Evolutionary conservation across 352 stramenopile species (phyloP).

Genomic region (Globisporangium iwayamae): DNA sequence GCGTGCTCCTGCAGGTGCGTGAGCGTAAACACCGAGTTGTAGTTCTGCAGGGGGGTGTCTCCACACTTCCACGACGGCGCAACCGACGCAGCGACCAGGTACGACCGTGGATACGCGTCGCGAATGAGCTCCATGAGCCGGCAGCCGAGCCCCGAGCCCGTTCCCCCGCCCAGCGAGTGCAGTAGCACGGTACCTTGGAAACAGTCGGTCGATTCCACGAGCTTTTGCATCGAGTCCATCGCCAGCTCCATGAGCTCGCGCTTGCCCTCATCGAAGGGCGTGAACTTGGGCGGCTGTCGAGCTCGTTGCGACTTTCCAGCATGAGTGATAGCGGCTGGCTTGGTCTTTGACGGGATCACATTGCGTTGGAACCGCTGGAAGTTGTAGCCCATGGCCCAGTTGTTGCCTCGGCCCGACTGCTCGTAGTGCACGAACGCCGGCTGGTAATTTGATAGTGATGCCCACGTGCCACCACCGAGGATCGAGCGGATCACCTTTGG

Average conservation of each 20-base stretch:
- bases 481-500: slow-evolving; percentile 64
- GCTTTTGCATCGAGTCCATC: slow-evolving; percentile 71
- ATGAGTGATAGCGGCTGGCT: neutral
- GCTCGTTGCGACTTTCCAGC: neutral
- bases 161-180: slow-evolving; percentile 82
- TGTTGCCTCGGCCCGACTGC: slow-evolving; percentile 79
- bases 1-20: slow-evolving; percentile 60
- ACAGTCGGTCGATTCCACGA: slow-evolving; percentile 65
- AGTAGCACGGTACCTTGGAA: slow-evolving; percentile 75
- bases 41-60: slow-evolving; percentile 84
- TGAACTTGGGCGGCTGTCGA: slow-evolving; percentile 2
- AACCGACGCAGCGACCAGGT: slow-evolving; percentile 63
- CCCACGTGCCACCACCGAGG: slow-evolving; percentile 1
- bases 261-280: slow-evolving; percentile 22
- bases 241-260: slow-evolving; percentile 55
- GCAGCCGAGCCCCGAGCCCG: slow-evolving; percentile 76
- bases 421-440: slow-evolving; percentile 55
- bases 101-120: slow-evolving; percentile 70
- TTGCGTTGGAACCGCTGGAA: slow-evolving; percentile 40
- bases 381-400: slow-evolving; percentile 88
- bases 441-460: slow-evolving; percentile 14
- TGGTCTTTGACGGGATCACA: slow-evolving; percentile 23
- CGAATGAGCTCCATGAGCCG: slow-evolving; percentile 77
- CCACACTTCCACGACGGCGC: slow-evolving; percentile 58
- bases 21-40: slow-evolving; percentile 79